phyloP scores from a whole-genome alignment of 441 rosid species.

The Manihot esculenta region DNA sequence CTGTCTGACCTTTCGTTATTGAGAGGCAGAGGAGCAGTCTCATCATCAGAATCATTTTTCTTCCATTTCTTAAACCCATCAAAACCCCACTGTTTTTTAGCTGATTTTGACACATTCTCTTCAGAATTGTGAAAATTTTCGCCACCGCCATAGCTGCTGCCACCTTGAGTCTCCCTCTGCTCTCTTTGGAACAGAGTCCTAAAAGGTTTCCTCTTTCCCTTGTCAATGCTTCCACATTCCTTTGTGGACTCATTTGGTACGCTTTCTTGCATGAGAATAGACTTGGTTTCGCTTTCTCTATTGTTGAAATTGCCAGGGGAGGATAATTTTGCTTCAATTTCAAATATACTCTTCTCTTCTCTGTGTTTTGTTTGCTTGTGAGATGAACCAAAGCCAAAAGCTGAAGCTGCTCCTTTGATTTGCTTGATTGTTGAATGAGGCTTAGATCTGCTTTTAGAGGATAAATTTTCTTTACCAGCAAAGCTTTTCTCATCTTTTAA shows the following conservation, averaged over 20 bases:
- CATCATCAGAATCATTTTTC: constrained; percentile 59
- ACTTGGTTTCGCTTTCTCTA: constrained; percentile 42
- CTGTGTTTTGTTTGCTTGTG: constrained; percentile 37
- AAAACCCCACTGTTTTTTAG: constrained; percentile 61
- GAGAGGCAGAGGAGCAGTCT: constrained; percentile 54
- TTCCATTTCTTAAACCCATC: constrained; percentile 66
- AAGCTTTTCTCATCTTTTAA: constrained; percentile 52
- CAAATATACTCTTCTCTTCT: constrained; percentile 51
- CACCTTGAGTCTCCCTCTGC: constrained; percentile 31
- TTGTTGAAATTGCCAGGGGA: constrained; percentile 12
- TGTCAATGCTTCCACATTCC: constrained; percentile 33
- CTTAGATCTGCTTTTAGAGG: constrained; percentile 40
- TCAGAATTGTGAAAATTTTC: constrained; percentile 20
- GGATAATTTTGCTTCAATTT: constrained; percentile 29
- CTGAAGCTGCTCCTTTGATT: constrained; percentile 61
- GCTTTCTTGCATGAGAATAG: constrained; percentile 58
- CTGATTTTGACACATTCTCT: constrained; percentile 43
- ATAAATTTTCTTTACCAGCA: constrained; percentile 32
- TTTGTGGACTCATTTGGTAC: constrained; percentile 30
- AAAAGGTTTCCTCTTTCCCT: constrained; percentile 52
- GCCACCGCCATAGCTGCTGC: constrained; percentile 6
- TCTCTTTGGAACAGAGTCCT: constrained; percentile 44
- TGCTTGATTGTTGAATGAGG: constrained; percentile 48
- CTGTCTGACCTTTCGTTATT: constrained; percentile 45
- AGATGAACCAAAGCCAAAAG: constrained; percentile 47